Evolutionary conservation across 441 rosid species (phyloP).

Genomic region (Arabidopsis lyrata): DNA sequence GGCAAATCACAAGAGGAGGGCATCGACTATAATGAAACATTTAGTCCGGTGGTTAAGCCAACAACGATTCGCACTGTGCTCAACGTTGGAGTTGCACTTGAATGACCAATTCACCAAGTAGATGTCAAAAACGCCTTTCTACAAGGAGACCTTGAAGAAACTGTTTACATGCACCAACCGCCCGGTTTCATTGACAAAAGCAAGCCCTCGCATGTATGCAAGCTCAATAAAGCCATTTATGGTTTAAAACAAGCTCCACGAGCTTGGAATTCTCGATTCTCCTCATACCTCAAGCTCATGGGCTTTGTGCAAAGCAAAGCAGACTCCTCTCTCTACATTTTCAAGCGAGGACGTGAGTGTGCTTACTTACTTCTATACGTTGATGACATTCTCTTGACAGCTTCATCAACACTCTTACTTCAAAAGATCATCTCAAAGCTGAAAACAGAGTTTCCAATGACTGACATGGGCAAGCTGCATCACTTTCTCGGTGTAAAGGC

Average conservation of each 20-base stretch:
- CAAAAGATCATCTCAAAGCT: too few relatives aligned
- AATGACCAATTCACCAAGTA: neutral
- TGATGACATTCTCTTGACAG: too few relatives aligned
- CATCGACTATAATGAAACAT: neutral
- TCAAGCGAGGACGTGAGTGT: too few relatives aligned
- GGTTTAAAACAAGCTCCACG: neutral
- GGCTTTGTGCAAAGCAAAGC: too few relatives aligned
- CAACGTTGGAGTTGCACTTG: fast-evolving
- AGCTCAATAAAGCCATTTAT: too few relatives aligned
- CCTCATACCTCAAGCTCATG: neutral
- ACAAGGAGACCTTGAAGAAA: neutral
- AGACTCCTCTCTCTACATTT: too few relatives aligned
- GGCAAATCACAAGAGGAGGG: neutral
- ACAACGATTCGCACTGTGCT: neutral
- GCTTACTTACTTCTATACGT: too few relatives aligned
- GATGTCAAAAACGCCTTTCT: neutral
- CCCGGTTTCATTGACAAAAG: neutral
- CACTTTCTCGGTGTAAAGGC: too few relatives aligned
- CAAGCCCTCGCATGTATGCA: neutral
- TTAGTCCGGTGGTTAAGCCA: neutral
- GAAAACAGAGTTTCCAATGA: too few relatives aligned
- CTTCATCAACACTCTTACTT: too few relatives aligned
- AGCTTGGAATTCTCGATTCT: neutral
- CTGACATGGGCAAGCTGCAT: too few relatives aligned
- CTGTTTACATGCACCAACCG: neutral